These are phyloP conservation scores for Collybia nuda DNA, from an alignment of 768 basidiomycete genomes.

Conservation along the genomic window DNA sequence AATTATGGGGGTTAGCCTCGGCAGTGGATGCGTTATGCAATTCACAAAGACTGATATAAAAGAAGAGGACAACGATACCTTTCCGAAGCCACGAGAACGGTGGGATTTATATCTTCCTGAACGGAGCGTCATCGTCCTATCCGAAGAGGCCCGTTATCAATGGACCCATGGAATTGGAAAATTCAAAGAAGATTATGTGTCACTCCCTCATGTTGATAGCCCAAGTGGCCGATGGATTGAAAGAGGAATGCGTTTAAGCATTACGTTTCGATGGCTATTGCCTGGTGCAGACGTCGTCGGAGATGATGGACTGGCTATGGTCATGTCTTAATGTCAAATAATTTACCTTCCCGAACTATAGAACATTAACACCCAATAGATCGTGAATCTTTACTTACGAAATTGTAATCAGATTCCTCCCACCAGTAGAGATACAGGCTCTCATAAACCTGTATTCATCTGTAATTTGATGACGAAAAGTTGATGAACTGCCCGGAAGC, in stretches of 20 bases:
- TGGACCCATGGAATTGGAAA: constrained; percentile 90
- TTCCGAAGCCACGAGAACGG: constrained; percentile 8
- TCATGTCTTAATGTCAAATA: too few relatives aligned
- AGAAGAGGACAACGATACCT: neutral
- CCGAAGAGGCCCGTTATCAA: constrained; percentile 76
- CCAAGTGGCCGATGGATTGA: constrained; percentile 38
- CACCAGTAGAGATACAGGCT: too few relatives aligned
- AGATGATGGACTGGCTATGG: constrained; percentile 3
- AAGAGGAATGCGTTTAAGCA: constrained; percentile 65
- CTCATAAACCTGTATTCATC: too few relatives aligned
- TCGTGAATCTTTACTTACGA: too few relatives aligned
- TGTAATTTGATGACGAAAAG: too few relatives aligned
- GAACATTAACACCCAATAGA: too few relatives aligned
- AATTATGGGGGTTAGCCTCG: constrained; percentile 84
- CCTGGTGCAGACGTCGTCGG: constrained; percentile 85
- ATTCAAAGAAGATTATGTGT: constrained; percentile 59
- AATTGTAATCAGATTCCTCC: too few relatives aligned
- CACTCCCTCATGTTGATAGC: constrained; percentile 19
- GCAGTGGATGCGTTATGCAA: constrained; percentile 78
- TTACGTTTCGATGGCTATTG: constrained; percentile 87
- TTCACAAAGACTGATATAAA: constrained; percentile 41
- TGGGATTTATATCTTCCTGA: constrained; percentile 72
- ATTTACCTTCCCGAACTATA: too few relatives aligned
- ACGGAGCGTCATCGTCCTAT: constrained; percentile 74
- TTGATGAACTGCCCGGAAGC: too few relatives aligned